Conservation (phyloP, 2,329 filamentous ascomycete genomes). For the Diaporthe caulivora region DNA sequence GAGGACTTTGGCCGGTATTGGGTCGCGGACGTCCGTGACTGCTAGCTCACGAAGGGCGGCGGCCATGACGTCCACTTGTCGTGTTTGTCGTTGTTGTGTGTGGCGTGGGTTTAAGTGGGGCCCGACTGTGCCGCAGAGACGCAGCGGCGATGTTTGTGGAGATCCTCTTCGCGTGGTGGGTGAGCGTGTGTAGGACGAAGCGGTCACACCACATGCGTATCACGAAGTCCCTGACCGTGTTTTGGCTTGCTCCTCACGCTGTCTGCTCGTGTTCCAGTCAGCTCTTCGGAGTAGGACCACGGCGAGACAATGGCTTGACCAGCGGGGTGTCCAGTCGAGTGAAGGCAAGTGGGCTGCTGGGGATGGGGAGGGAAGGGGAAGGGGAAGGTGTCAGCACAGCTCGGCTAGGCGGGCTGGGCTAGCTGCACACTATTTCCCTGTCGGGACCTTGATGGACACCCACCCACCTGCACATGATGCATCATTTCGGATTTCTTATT, state of each 20-base stretch:
- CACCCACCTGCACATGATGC: neutral
- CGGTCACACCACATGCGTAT: neutral
- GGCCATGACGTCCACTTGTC: conserved; percentile 15
- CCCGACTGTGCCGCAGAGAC: neutral
- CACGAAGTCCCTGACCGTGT: neutral
- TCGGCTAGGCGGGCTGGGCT: neutral
- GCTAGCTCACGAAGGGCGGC: conserved; percentile 53
- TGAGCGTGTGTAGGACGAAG: neutral
- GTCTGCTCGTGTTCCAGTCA: neutral
- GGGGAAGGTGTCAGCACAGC: neutral
- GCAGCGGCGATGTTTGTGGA: neutral
- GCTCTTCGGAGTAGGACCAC: neutral
- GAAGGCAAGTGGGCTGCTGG: neutral
- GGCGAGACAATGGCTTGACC: neutral
- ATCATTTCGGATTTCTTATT: neutral
- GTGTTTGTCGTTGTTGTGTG: neutral
- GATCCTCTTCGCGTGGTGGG: neutral
- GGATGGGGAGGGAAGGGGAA: too few species aligned
- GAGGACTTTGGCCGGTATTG: conserved; percentile 54
- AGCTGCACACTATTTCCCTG: neutral
- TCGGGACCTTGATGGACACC: conserved; percentile 6
- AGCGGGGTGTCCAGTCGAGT: neutral
- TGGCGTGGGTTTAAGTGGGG: neutral
- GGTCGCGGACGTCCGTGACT: conserved; percentile 54
- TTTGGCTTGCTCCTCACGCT: too few species aligned